phyloP scores from a whole-genome alignment of 306 rosid species.

The Morella rubra region DNA sequence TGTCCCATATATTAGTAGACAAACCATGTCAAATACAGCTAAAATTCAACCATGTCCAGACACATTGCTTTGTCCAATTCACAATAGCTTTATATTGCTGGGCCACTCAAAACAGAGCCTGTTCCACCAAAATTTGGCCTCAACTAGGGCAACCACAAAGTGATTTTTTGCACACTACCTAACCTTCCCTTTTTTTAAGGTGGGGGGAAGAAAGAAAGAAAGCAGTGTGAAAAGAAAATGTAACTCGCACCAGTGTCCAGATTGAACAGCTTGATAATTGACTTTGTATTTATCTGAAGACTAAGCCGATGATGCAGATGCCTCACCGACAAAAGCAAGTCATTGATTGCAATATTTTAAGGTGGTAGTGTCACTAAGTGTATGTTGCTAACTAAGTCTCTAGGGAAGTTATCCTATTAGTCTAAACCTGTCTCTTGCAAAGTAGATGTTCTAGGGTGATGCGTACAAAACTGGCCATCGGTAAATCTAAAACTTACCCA shows the following conservation, averaged over 20 bases:
- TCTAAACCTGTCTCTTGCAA: no score
- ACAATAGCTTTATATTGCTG: constrained; percentile 15
- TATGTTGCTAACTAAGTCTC: no score
- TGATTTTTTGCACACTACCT: constrained; percentile 16
- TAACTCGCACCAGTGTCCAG: neutral
- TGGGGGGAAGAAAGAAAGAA: no score
- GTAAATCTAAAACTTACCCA: no score
- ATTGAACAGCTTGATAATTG: neutral
- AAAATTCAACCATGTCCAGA: constrained; percentile 24
- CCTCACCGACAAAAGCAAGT: neutral
- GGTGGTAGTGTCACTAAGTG: neutral
- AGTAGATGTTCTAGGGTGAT: no score
- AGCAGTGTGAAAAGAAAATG: no score
- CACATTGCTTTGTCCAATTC: constrained; percentile 21
- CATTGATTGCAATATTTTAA: neutral
- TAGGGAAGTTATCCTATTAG: no score
- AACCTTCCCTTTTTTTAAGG: neutral
- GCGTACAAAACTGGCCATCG: no score
- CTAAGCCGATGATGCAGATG: neutral
- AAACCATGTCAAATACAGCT: neutral
- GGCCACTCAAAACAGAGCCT: neutral
- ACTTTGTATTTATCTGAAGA: neutral
- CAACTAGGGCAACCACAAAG: constrained; percentile 28
- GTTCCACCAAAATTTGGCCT: constrained; percentile 28
- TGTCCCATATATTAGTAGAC: no score